Evolutionary conservation across 192 early-diverging fungal genomes (phyloP).

Genomic region (Backusella westeae): DNA sequence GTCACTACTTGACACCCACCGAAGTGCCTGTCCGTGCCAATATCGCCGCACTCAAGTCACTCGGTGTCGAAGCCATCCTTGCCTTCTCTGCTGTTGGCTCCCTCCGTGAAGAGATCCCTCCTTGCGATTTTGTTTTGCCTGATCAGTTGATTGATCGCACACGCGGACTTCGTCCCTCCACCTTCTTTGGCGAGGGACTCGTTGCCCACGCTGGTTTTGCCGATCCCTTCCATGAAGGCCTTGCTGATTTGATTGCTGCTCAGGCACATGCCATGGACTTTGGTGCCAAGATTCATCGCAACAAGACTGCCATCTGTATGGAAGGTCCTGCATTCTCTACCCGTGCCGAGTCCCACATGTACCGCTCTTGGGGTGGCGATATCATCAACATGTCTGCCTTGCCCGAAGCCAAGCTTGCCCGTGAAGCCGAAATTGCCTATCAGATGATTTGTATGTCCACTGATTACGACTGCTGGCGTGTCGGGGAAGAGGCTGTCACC

Average conservation of each 20-base stretch:
- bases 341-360: constrained; percentile 94
- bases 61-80: constrained; percentile 90
- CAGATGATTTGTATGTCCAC: constrained; percentile 99
- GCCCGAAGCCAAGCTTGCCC: constrained; percentile 95
- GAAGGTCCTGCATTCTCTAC: constrained; percentile 99
- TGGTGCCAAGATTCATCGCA: constrained; percentile 56
- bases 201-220: constrained; percentile 92
- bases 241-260: constrained; percentile 71
- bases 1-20: constrained; percentile 82
- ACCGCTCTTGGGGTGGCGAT: constrained; percentile 89
- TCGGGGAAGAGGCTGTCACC: constrained; percentile 78
- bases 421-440: constrained; percentile 98
- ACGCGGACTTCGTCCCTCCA: constrained; percentile 89
- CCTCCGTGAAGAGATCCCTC: constrained; percentile 89
- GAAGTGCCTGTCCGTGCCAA: constrained; percentile 96
- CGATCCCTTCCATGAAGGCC: constrained; percentile 83
- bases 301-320: constrained; percentile 94
- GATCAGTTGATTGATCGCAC: constrained; percentile 97
- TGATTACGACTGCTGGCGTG: constrained; percentile 94
- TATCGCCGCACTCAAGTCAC: constrained; percentile 94
- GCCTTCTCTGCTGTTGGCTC: constrained; percentile 98
- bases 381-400: constrained; percentile 98
- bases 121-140: constrained; percentile 93
- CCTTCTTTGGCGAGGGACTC: constrained; percentile 92
- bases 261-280: constrained; percentile 40